These are phyloP conservation scores for Ilyonectria mors-panacis DNA, from an alignment of 2,329 filamentous ascomycete genomes.

Conservation along the genomic window DNA sequence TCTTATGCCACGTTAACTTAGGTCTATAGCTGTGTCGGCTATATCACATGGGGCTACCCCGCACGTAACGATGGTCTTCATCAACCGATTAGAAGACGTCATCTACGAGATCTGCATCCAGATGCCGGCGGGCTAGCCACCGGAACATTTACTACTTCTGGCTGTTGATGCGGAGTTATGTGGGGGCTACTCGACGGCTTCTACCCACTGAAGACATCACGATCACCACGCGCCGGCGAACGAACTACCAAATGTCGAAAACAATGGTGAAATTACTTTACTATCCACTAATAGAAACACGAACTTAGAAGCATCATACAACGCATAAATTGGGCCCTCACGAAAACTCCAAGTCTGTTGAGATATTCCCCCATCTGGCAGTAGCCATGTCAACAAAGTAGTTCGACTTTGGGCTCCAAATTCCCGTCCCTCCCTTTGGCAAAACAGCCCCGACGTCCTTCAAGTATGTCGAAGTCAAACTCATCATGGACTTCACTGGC, in stretches of 20 bases:
- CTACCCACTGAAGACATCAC: too few relatives aligned
- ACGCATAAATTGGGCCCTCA: neutral
- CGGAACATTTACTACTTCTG: too few relatives aligned
- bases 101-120: neutral
- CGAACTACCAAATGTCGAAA: too few relatives aligned
- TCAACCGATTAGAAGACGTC: neutral
- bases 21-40: too few relatives aligned
- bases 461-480: slow-evolving; percentile 67
- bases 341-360: slow-evolving; percentile 39
- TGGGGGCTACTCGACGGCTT: too few relatives aligned
- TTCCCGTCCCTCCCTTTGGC: slow-evolving; percentile 61
- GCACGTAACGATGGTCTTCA: neutral
- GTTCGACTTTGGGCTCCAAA: slow-evolving; percentile 51
- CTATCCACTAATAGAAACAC: too few relatives aligned
- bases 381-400: slow-evolving; percentile 49
- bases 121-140: neutral
- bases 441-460: slow-evolving; percentile 57
- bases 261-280: too few relatives aligned
- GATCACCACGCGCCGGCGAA: too few relatives aligned
- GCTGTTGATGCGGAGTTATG: too few relatives aligned
- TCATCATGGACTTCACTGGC: slow-evolving; percentile 57
- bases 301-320: too few relatives aligned
- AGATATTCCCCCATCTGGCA: slow-evolving; percentile 50
- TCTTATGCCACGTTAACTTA: too few relatives aligned
- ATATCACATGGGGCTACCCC: neutral